Evolutionary conservation across 192 early-diverging fungal species (phyloP), one percentile per base, ranked within the genome.

Genomic region (Rhizoclosmatium globosum): DNA sequence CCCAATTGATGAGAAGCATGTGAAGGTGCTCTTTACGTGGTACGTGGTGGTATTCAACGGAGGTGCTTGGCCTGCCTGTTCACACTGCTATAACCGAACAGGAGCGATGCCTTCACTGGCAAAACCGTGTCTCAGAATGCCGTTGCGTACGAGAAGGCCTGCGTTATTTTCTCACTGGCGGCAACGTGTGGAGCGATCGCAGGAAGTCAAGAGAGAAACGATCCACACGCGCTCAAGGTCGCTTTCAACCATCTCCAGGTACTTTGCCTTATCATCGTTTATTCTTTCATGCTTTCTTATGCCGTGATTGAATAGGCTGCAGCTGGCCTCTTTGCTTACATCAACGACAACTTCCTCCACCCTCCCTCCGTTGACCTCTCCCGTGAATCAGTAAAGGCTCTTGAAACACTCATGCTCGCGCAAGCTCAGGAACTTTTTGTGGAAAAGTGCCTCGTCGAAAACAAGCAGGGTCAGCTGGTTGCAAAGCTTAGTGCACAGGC

Each of bases 271-370:
- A 62, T 62, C 21, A 9, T 39, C 9, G 11, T 0, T 7, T 62
- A 62, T 7, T 23, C 50, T 17, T 53, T 53, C 17, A 17, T 53
- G 6, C 17, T 53, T 53, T 13, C 17, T 53, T 6, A 19, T 23
- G 21, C 7, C 15, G 7, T 39, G 60, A 21, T 9, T 21, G 60
- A 19, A 62, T 19, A 62, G 46, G 48, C 93, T 3, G 92, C 96
- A 0, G 98, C 98, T n/a, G 95, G 95, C 38, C 91, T 96, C 64
- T 97, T 96, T 85, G 85, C 92, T 48, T 98, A 94, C 81, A 98
- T 99, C 85, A 98, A 95, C 84, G 96, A 99, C 75, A 99, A 97
- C 84, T 99, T 99, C 82, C 84, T 98, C 68, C 98, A 99, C 78
- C 95, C 98, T 31, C 98, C 98, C 0, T 95, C 95, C 6, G 86